phyloP scores from a whole-genome alignment of 495 filamentous ascomycete genomes.

The Penicillium subrubescens region DNA sequence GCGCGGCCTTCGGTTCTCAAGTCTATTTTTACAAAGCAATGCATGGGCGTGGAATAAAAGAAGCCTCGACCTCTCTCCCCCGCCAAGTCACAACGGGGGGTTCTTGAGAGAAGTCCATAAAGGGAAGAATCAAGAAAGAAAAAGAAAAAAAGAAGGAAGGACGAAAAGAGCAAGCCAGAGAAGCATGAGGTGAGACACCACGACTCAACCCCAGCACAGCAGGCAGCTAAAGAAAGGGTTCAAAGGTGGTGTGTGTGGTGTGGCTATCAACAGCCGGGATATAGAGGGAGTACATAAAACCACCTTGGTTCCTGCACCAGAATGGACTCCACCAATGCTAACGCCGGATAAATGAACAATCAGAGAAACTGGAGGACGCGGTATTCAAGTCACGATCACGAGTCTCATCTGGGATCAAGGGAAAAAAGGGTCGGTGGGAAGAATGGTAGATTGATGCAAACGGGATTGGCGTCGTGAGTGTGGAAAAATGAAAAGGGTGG shows the following conservation, averaged over 20 bases:
- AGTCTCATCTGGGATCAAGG: conserved; percentile 26
- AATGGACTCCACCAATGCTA: conserved; percentile 37
- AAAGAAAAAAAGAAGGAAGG: conserved; percentile 19
- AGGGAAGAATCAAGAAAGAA: conserved; percentile 20
- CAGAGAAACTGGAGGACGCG: conserved; percentile 29
- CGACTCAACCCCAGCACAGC: neutral
- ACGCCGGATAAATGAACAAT: conserved; percentile 37
- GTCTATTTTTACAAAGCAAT: conserved; percentile 51
- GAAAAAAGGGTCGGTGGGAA: conserved; percentile 15
- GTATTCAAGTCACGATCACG: conserved; percentile 27
- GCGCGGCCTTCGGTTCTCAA: conserved; percentile 33
- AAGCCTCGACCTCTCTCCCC: conserved; percentile 17
- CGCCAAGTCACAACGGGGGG: conserved; percentile 15
- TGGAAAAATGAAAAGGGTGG: neutral
- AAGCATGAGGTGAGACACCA: conserved; percentile 2
- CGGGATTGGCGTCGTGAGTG: conserved; percentile 27
- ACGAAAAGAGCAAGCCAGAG: conserved; percentile 18
- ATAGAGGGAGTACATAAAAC: conserved; percentile 27
- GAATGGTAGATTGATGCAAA: conserved; percentile 19
- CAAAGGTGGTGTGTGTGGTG: neutral
- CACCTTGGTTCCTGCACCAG: conserved; percentile 29
- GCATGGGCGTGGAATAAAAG: conserved; percentile 25
- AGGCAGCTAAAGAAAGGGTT: conserved; percentile 2
- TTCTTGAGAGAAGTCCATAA: conserved; percentile 12
- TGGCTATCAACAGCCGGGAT: conserved; percentile 21